These are phyloP conservation scores for Elaeagnus macrophylla DNA, from an alignment of 306 rosid genomes.

Conservation along the genomic window DNA sequence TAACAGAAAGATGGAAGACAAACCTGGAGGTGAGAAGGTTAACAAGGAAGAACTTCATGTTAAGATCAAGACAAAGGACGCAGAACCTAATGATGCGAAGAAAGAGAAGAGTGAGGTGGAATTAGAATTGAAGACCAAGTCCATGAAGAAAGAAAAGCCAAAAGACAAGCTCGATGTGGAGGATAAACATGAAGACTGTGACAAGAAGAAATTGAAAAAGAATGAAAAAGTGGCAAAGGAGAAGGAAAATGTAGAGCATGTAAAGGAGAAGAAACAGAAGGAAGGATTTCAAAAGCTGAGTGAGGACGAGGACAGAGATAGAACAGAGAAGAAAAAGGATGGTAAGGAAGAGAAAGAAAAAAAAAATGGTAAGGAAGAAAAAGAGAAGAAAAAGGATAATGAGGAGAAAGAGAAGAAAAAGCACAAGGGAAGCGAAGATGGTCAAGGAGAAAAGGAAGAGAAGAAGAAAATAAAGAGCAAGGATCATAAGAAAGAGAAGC, in stretches of 20 bases:
- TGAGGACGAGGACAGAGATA: slow-evolving; percentile 1
- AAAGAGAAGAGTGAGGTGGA: slow-evolving; percentile 31
- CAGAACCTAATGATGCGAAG: slow-evolving; percentile 22
- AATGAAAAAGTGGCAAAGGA: slow-evolving; percentile 17
- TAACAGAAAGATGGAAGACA: slow-evolving; percentile 41
- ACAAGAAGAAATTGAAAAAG: slow-evolving; percentile 25
- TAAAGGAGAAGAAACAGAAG: slow-evolving; percentile 17
- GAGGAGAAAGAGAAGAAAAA: slow-evolving; percentile 8
- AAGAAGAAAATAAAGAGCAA: slow-evolving; percentile 6
- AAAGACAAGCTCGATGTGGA: slow-evolving; percentile 21
- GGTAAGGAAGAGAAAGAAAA: neutral
- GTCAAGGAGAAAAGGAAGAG: neutral
- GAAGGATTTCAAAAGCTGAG: neutral
- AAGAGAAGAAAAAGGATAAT: slow-evolving; percentile 10
- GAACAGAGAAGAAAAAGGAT: neutral
- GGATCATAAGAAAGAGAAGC: slow-evolving; percentile 12
- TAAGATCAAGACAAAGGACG: slow-evolving; percentile 31
- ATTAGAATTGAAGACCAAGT: slow-evolving; percentile 39
- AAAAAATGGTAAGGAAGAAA: neutral
- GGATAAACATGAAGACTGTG: slow-evolving; percentile 23
- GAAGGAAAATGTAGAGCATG: slow-evolving; percentile 10
- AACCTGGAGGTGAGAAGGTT: slow-evolving; percentile 20
- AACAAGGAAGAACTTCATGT: slow-evolving; percentile 19
- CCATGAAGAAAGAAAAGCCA: slow-evolving; percentile 23
- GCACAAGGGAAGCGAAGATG: slow-evolving; percentile 4